A percentile compares a stretch with the other conserved stretches of the same genome.
Evolutionary conservation across 2,329 filamentous ascomycete species (phyloP).

Genomic region (Penicillium vulpinum): DNA sequence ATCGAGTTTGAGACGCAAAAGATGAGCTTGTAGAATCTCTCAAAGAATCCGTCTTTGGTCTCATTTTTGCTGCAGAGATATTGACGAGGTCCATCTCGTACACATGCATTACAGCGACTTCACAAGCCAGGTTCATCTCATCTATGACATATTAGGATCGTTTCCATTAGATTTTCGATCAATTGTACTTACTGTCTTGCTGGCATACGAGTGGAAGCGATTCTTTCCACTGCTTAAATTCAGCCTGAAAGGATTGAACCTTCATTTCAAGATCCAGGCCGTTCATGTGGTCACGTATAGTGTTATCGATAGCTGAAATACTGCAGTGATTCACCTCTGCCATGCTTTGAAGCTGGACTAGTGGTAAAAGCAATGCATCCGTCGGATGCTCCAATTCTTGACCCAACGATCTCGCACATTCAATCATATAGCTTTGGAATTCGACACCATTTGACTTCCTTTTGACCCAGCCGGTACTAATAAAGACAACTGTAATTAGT

Average conservation of each 20-base stretch:
- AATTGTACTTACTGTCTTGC: neutral
- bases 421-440: conserved; percentile 1
- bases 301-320: neutral
- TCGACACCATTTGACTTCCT: neutral
- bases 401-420: neutral
- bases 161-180: neutral
- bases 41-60: neutral
- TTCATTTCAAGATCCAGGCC: neutral
- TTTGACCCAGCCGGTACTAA: neutral
- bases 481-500: neutral
- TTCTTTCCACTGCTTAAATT: neutral
- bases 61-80: neutral
- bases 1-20: neutral
- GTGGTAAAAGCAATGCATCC: neutral
- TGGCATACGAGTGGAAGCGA: neutral
- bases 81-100: neutral
- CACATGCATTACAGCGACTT: neutral
- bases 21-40: neutral
- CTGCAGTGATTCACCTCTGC: neutral
- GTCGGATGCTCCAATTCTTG: neutral
- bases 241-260: neutral
- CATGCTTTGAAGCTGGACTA: neutral
- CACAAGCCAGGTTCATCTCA: neutral
- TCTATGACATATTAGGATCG: neutral
- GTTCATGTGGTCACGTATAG: neutral